Conservation (phyloP, 1,284 basidiomycete species). For the Paramarasmius palmivorus region DNA sequence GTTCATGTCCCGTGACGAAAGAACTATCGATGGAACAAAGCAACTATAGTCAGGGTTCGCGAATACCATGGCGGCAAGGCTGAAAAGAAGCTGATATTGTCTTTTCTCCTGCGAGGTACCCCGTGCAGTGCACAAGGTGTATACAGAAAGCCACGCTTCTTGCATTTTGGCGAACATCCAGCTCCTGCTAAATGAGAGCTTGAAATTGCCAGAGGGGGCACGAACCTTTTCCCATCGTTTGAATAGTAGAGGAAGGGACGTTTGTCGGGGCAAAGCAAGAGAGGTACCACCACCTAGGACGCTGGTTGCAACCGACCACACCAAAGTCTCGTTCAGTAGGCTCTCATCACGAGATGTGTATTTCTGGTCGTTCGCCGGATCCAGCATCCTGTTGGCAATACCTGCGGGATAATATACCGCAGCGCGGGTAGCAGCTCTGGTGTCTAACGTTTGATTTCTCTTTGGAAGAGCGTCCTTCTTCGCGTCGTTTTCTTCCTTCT, state of each 20-base stretch:
- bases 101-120: neutral
- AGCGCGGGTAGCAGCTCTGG: slow-evolving; percentile 15
- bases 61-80: slow-evolving; percentile 5
- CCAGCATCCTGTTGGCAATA: neutral
- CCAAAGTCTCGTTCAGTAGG: neutral
- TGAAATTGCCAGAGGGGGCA: neutral
- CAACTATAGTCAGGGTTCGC: neutral
- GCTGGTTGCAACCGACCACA: too few relatives aligned
- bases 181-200: slow-evolving; percentile 6
- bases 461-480: neutral
- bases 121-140: neutral
- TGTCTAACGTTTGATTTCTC: neutral
- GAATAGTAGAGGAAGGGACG: neutral
- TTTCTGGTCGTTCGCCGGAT: neutral
- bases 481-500: neutral
- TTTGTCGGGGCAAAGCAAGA: neutral
- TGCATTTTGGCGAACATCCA: neutral
- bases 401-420: slow-evolving; percentile 3
- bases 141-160: slow-evolving; percentile 2
- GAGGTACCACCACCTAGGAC: neutral
- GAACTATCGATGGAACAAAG: neutral
- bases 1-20: neutral
- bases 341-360: neutral
- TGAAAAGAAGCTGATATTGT: slow-evolving; percentile 2
- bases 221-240: neutral